Base-by-base conservation (phyloP, 257 asterid species). In the Penstemon newberryi region DNA sequence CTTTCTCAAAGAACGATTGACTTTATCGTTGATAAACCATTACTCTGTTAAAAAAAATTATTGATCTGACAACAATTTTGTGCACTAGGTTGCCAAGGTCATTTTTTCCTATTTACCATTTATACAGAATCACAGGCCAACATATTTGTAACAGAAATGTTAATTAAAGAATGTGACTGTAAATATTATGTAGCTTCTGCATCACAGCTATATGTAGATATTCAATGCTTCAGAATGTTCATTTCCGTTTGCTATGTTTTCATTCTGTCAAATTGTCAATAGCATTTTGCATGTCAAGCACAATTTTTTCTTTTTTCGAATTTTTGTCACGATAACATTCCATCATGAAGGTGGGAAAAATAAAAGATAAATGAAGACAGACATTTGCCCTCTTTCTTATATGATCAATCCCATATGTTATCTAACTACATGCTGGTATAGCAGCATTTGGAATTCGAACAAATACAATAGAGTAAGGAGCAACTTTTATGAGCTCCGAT, bases 381-480 rank as follows among this genome's bases (percentile, higher is more conserved):
- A 25, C 33, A 1, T 25, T 25, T 25, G 33, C 33, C 33, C 33
- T 25, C 2, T 25, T 25, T 25, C 33, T 2, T 25, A 25, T 25
- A 25, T 25, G 33, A 25, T 25, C 33, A 25, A 25, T 25, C 33
- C 2, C 33, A 25, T 25, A 25, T 25, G 33, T 25, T 25, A 25
- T 2, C 83, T 80, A 79, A 40, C 50, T 71, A 80, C 98, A 89
- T 69, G 95, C 96, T 3, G 86, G 86, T 42, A 80, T 64, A 80
- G 43, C 69, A 61, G 82, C 78, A 70, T 54, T 58, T 43, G 96
- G 91, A 75, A 87, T 73, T 67, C 82, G 90, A 77, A 86, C 87
- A 77, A 89, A 92, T 47, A 86, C 95, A 71, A 92, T 83, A 55
- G 98, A 92, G 79, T 67, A 79, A 62, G 98, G 93, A 63, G 75